Evolutionary conservation across 257 asterid species (phyloP), one percentile per base, ranked within the genome.

Genomic region (Fraxinus cuspidata): DNA sequence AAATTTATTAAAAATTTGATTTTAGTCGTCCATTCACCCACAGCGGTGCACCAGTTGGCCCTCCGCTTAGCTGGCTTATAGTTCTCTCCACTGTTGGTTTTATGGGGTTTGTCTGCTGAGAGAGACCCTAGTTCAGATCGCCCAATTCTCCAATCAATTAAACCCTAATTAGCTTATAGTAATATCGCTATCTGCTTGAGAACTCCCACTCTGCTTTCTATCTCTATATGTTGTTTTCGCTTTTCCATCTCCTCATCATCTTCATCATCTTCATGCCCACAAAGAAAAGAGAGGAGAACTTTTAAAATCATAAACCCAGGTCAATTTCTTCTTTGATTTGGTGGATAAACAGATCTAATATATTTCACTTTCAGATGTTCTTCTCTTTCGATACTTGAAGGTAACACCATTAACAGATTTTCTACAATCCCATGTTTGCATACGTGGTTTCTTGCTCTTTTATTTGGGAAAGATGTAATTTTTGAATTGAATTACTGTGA

Each of bases 31-130:
- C 8, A 35, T 40, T 38, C 11, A 40, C 47, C 47, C 47, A 35
- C n/a, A n/a, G 68, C 68, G 19, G 18, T 63, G 31, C 68, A 18
- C 32, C 68, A 63, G 34, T 63, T 88, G 91, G 92, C 84, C 91
- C 90, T 77, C 81, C 84, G 92, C 92, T 84, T 84, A 77, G 97
- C 94, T 92, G 96, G 92, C 86, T 86, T 84, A 72, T 84, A 94
- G 97, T 92, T 92, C 88, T 80, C 85, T 81, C 84, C 85, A 73
- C 85, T 84, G 91, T 87, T 88, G 93, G 90, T 82, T 87, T 92
- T 94, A 92, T 92, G 94, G 96, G 84, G 88, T 81, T 87, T 89
- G 94, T 90, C 91, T 88, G 86, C 85, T 86, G 90, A 84, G 87
- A 80, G 88, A 87, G 86, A 80, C 88, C 90, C 78, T 75, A 81